These are phyloP conservation scores for Claviceps spartinae DNA, from an alignment of 2,329 filamentous ascomycete genomes.

Conservation along the genomic window DNA sequence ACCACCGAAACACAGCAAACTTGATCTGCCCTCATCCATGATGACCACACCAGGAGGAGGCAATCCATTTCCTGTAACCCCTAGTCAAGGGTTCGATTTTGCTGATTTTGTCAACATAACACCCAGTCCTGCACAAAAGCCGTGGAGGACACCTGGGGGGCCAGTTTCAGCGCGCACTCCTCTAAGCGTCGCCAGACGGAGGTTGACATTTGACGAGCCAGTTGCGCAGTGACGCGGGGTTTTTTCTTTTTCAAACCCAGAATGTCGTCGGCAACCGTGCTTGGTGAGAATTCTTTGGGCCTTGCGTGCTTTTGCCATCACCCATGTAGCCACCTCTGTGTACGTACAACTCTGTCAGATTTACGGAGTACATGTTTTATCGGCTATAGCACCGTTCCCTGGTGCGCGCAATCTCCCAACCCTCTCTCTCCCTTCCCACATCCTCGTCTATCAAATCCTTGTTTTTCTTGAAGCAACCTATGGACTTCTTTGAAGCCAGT, in stretches of 20 bases:
- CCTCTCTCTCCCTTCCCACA: background rate
- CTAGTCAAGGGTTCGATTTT: constrained; percentile 78
- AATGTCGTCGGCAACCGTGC: background rate
- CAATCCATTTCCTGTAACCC: constrained; percentile 61
- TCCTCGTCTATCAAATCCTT: background rate
- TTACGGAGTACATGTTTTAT: background rate
- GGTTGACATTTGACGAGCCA: constrained; percentile 70
- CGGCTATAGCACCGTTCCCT: background rate
- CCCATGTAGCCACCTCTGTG: background rate
- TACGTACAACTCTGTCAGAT: background rate
- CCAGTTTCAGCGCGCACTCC: constrained; percentile 41
- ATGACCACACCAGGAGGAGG: constrained; percentile 73
- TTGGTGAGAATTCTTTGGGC: background rate
- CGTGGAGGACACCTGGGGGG: constrained; percentile 68
- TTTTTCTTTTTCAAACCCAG: background rate
- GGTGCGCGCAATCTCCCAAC: background rate
- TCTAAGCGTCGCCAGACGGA: constrained; percentile 54
- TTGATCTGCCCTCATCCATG: constrained; percentile 65
- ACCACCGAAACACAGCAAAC: constrained; percentile 52
- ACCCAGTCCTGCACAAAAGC: constrained; percentile 80
- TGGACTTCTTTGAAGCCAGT: no score
- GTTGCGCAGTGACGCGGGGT: constrained; percentile 9
- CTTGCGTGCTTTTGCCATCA: background rate
- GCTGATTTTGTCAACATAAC: constrained; percentile 96
- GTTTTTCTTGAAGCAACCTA: background rate